These are phyloP conservation scores for Passiflora organensis DNA, from an alignment of 345 rosid species.

Conservation along the genomic window DNA sequence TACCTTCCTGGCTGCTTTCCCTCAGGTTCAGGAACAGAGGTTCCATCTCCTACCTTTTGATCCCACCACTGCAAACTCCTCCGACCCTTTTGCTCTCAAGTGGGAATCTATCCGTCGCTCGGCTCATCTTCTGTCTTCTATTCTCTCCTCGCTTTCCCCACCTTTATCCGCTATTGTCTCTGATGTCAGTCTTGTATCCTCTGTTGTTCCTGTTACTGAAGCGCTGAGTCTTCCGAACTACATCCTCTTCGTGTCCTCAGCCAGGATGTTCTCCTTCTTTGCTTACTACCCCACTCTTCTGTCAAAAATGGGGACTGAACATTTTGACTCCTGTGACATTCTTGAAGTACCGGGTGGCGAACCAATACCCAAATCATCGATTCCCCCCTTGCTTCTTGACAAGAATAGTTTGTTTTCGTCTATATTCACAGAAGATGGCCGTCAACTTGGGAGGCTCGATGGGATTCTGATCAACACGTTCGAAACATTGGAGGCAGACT, in stretches of 20 bases:
- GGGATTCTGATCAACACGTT: slow-evolving; percentile 10
- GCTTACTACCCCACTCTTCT: neutral
- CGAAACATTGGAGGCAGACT: slow-evolving; percentile 12
- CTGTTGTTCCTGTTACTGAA: neutral
- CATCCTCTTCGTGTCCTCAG: neutral
- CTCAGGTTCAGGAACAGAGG: slow-evolving; percentile 1
- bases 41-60: neutral
- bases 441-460: neutral
- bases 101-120: neutral
- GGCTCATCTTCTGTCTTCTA: slow-evolving; percentile 1
- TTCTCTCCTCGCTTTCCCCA: neutral
- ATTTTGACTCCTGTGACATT: neutral
- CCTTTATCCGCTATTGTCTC: slow-evolving; percentile 5
- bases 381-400: slow-evolving; percentile 2
- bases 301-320: neutral
- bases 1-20: slow-evolving; percentile 1
- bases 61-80: neutral
- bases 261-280: neutral
- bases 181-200: neutral
- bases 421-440: neutral
- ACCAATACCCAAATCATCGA: neutral
- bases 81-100: slow-evolving; percentile 1
- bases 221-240: slow-evolving; percentile 9
- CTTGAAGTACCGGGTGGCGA: slow-evolving; percentile 8
- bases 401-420: neutral